A percentile compares a stretch with the other conserved stretches of the same genome.
phyloP scores from a whole-genome alignment of 768 basidiomycete genomes.

The Cystobasidium ongulense region DNA sequence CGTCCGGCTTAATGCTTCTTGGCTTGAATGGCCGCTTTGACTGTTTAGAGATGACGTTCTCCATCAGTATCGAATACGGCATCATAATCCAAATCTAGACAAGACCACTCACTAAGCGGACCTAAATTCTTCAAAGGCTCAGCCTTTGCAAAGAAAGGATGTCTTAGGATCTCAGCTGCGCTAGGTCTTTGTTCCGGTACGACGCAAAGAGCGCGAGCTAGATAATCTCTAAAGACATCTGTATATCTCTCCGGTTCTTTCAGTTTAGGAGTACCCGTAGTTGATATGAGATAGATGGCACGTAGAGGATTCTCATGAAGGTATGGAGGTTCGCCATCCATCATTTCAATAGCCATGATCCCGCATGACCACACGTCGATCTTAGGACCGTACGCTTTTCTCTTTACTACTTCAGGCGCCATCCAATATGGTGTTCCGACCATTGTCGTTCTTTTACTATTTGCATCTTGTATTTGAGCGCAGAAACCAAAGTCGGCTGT shows the following conservation, averaged over 20 bases:
- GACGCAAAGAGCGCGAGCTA: constrained; percentile 80
- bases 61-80: no score
- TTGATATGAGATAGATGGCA: constrained; percentile 94
- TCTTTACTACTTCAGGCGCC: constrained; percentile 93
- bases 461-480: constrained; percentile 64
- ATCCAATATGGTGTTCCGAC: constrained; percentile 99
- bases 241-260: constrained; percentile 76
- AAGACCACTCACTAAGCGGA: constrained; percentile 57
- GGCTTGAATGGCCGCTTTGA: constrained; percentile 26
- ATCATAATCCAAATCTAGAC: no score
- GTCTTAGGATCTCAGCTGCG: constrained; percentile 69
- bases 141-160: constrained; percentile 52
- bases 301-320: constrained; percentile 64
- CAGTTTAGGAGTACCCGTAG: constrained; percentile 93
- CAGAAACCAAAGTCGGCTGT: constrained; percentile 97
- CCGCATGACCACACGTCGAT: constrained; percentile 92
- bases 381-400: constrained; percentile 82
- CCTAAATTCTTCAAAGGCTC: constrained; percentile 79
- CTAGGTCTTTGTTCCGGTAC: constrained; percentile 88
- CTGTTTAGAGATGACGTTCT: neutral
- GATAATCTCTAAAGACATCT: constrained; percentile 75
- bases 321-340: constrained; percentile 88
- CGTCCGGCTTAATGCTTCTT: constrained; percentile 27
- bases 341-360: constrained; percentile 59
- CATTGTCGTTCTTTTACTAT: constrained; percentile 88